These are phyloP conservation scores for Nevesoporus exiguus DNA, from an alignment of 768 basidiomycete species.

Conservation along the genomic window DNA sequence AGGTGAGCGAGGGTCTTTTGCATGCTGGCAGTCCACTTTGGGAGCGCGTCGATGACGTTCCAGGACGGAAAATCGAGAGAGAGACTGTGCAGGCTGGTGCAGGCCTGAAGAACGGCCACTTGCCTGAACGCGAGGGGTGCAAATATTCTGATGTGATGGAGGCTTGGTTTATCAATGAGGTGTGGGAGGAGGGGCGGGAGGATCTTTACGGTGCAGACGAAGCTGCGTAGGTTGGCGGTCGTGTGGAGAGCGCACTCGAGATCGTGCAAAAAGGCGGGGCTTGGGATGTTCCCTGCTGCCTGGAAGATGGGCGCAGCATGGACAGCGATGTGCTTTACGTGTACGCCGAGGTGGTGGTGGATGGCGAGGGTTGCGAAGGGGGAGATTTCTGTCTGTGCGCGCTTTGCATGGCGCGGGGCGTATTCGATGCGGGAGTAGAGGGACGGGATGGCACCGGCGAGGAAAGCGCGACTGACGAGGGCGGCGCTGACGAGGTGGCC, in stretches of 20 bases:
- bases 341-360: conserved; percentile 51
- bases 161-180: conserved; percentile 40
- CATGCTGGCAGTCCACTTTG: conserved; percentile 50
- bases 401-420: conserved; percentile 53
- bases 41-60: conserved; percentile 56
- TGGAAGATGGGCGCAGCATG: conserved; percentile 44
- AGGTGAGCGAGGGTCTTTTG: conserved; percentile 47
- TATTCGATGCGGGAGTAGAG: conserved; percentile 60
- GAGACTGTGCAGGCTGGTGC: conserved; percentile 42
- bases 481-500: conserved; percentile 57
- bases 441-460: conserved; percentile 58
- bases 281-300: conserved; percentile 20
- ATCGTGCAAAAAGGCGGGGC: conserved; percentile 52
- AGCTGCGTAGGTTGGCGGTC: conserved; percentile 52
- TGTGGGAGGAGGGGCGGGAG: conserved; percentile 48
- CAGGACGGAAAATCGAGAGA: conserved; percentile 59
- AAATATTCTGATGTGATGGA: conserved; percentile 47
- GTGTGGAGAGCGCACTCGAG: conserved; percentile 45
- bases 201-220: conserved; percentile 49
- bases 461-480: conserved; percentile 63
- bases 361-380: conserved; percentile 58
- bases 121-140: conserved; percentile 55
- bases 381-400: conserved; percentile 45
- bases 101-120: conserved; percentile 38
- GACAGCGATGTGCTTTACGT: conserved; percentile 61